Base-by-base conservation (phyloP, 345 rosid genomes). In the Syzygium jambos region DNA sequence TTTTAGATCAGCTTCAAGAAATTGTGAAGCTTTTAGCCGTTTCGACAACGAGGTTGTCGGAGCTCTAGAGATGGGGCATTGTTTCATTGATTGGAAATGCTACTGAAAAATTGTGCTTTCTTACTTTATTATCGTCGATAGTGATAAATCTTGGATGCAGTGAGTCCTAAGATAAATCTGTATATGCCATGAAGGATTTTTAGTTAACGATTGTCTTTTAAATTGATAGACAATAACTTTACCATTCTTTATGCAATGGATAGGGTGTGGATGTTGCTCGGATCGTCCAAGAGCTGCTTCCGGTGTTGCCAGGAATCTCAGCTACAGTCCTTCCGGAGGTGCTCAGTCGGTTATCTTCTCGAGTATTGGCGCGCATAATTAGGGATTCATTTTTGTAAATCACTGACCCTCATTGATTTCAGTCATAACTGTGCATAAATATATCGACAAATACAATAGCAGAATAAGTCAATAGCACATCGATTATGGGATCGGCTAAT, bases 221-320 rank as follows among this genome's bases (percentile, higher is more conserved):
- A 68, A 73, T 73, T 34, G 46, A 19, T 19, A 19, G 49, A 19
- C 80, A 34, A 73, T 87, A 34, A 46, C 53, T 34, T 38, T 49
- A 68, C 84, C 22, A 16, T 52, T 77, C 55, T n/a, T 6, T n/a
- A 3, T 34, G 83, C 61, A 54, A n/a, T 57, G 86, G 51, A 63
- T 94, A 94, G 98, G 93, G 88, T 27, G 86, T 90, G 54, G 94
- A 94, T 91, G 92, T 93, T 68, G 92, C 93, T 57, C 91, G 88
- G 88, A 86, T 93, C 61, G 89, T 94, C 38, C 94, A 88, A 78
- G 97, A 95, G 89, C 91, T 97, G 90, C 97, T 96, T 87, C 97
- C 97, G 2, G 93, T 94, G 87, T 93, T 96, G 92, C 99, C 98
- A 17, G 95, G 98, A 78, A 92, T 96, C 91, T 94, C 98, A 11